A percentile compares a stretch with the other conserved stretches of the same genome.
Evolutionary conservation across 805 yeast genomes (phyloP).

Genomic region (Hanseniaspora lindneri): DNA sequence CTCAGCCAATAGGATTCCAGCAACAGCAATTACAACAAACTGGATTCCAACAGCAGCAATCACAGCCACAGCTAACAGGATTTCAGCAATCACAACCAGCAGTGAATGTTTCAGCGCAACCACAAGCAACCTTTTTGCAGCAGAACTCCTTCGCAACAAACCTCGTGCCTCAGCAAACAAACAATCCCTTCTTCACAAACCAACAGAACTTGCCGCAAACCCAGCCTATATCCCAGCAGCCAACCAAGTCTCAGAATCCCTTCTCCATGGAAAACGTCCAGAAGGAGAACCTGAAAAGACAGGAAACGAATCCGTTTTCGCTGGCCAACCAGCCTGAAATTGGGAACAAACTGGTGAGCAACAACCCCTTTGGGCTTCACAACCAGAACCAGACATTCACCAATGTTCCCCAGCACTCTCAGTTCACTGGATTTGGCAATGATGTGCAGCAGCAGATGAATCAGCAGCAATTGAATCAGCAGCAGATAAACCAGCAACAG

Average conservation of each 20-base stretch:
- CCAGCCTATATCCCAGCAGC: conserved; percentile 21
- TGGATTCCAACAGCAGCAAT: conserved; percentile 16
- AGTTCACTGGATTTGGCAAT: not conserved
- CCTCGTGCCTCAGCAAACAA: conserved; percentile 2
- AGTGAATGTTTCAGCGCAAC: not conserved
- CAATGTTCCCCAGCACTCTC: conserved; percentile 13
- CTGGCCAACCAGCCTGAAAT: conserved; percentile 12
- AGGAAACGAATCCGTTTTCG: conserved; percentile 19
- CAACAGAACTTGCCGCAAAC: not conserved
- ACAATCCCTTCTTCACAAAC: conserved; percentile 16
- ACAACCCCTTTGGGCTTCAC: conserved; percentile 14
- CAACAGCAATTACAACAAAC: conserved; percentile 14
- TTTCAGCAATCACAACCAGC: conserved; percentile 14
- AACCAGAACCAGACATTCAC: conserved; percentile 6
- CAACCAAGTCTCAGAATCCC: conserved; percentile 32
- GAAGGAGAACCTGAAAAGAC: conserved; percentile 19
- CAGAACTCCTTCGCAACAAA: not conserved
- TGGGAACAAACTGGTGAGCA: conserved; percentile 3
- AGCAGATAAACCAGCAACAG: no score
- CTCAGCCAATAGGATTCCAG: conserved; percentile 17
- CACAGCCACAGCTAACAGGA: conserved; percentile 16
- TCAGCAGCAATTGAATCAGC: no score
- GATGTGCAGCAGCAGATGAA: conserved; percentile 18
- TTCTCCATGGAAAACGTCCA: conserved; percentile 28
- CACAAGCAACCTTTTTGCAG: not conserved